Percentiles rank a stretch among this genome's conserved stretches.
phyloP scores from a whole-genome alignment of 1,139 yeast genomes.

The Nakaseomyces delphensis region DNA sequence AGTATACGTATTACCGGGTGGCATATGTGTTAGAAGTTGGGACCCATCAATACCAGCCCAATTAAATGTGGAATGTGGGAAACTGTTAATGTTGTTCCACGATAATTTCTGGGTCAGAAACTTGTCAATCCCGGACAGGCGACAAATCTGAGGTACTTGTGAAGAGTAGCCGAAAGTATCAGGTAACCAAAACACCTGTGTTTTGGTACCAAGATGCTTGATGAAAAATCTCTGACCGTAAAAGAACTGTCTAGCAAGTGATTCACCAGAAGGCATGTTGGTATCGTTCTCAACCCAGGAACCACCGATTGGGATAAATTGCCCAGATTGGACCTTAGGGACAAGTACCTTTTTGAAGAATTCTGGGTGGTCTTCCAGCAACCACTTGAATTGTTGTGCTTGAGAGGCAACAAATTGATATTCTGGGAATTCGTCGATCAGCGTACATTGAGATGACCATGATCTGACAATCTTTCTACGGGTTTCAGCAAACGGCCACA shows the following conservation, averaged over 20 bases:
- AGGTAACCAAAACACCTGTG: constrained; percentile 85
- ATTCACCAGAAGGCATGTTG: constrained; percentile 87
- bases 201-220: constrained; percentile 66
- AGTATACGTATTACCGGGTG: constrained; percentile 92
- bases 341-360: constrained; percentile 50
- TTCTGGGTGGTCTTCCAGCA: constrained; percentile 75
- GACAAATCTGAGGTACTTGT: constrained; percentile 88
- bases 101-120: constrained; percentile 89
- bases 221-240: constrained; percentile 82
- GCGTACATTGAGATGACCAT: constrained; percentile 86
- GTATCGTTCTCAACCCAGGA: constrained; percentile 98
- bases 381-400: constrained; percentile 93
- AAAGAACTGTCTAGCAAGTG: constrained; percentile 77
- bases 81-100: constrained; percentile 88
- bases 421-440: constrained; percentile 85
- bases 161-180: constrained; percentile 96
- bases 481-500: constrained; percentile 97
- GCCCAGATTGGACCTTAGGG: constrained; percentile 59
- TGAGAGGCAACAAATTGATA: constrained; percentile 91
- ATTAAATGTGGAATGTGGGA: constrained; percentile 84
- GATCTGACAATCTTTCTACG: constrained; percentile 85
- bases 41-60: constrained; percentile 95
- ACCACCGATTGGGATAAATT: constrained; percentile 88
- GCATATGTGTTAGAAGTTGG: constrained; percentile 93
- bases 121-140: constrained; percentile 69